Evolutionary conservation across 2,329 filamentous ascomycete species (phyloP).

Genomic region (Dactylellina sp.): DNA sequence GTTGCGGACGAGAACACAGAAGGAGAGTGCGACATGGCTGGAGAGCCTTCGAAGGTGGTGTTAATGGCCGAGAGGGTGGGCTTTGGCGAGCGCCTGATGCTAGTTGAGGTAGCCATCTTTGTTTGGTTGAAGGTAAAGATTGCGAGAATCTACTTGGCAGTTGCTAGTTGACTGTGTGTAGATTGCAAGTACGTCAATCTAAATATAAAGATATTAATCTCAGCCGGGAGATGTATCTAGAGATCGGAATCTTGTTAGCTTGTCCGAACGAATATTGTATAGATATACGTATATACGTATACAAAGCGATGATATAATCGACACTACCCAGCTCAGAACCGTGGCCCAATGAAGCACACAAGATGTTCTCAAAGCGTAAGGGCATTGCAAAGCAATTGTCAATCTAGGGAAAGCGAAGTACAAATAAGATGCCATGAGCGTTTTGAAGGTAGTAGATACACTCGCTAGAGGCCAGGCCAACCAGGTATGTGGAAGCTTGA

Average conservation of each 20-base stretch:
- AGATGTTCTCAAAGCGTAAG: too few species aligned
- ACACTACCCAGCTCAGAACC: too few species aligned
- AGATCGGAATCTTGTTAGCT: neutral
- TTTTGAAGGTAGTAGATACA: too few species aligned
- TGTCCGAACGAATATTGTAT: neutral
- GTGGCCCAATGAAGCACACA: too few species aligned
- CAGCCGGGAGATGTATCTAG: constrained; percentile 19
- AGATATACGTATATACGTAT: too few species aligned
- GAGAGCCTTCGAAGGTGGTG: constrained; percentile 50
- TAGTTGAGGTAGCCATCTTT: constrained; percentile 40
- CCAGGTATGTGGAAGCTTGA: too few species aligned
- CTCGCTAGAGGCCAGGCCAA: too few species aligned
- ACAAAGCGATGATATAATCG: too few species aligned
- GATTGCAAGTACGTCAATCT: neutral
- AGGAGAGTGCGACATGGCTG: constrained; percentile 40
- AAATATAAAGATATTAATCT: neutral
- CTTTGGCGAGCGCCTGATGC: constrained; percentile 42
- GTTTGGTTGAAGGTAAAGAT: neutral
- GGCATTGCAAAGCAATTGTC: too few species aligned
- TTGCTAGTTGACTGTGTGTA: neutral
- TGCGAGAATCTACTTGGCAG: constrained; percentile 40
- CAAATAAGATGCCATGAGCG: too few species aligned
- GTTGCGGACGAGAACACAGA: constrained; percentile 55
- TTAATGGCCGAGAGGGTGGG: constrained; percentile 54
- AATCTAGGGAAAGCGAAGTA: too few species aligned